These are phyloP conservation scores for Boletus sp. DNA, from an alignment of 768 basidiomycete genomes.

Conservation along the genomic window DNA sequence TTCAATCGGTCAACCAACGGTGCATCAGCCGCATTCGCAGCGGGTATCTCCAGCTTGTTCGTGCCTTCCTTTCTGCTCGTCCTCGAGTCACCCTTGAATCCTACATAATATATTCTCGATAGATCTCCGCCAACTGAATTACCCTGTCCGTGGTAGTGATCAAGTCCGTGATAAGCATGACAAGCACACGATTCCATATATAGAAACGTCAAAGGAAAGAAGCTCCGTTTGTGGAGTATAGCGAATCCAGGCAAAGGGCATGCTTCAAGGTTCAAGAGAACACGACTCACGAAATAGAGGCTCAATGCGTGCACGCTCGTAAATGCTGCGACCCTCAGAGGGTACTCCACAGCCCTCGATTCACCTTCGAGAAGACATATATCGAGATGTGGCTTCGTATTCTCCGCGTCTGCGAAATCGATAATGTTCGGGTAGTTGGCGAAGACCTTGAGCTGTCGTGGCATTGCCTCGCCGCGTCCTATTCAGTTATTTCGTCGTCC, in stretches of 20 bases:
- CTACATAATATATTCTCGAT: conserved; percentile 73
- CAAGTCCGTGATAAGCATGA: conserved; percentile 14
- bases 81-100: conserved; percentile 76
- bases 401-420: conserved; percentile 75
- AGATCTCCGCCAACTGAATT: conserved; percentile 64
- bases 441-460: conserved; percentile 72
- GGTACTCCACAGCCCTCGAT: conserved; percentile 69
- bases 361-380: conserved; percentile 73
- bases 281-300: conserved; percentile 70
- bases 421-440: conserved; percentile 73
- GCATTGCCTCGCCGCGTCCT: conserved; percentile 79
- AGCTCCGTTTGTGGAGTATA: neutral
- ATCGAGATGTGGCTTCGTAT: conserved; percentile 65
- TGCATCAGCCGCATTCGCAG: conserved; percentile 79
- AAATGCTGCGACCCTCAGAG: conserved; percentile 72
- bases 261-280: conserved; percentile 10
- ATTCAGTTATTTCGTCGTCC: conserved; percentile 2
- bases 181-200: conserved; percentile 14
- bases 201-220: conserved; percentile 20
- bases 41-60: conserved; percentile 69
- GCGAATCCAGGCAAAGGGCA: conserved; percentile 17
- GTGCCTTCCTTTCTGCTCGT: conserved; percentile 55
- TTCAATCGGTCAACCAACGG: conserved; percentile 56
- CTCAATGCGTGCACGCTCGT: conserved; percentile 71
- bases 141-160: conserved; percentile 42